These are phyloP conservation scores for Pouteria glomerata DNA, from an alignment of 148 eudicot genomes.

Conservation along the genomic window DNA sequence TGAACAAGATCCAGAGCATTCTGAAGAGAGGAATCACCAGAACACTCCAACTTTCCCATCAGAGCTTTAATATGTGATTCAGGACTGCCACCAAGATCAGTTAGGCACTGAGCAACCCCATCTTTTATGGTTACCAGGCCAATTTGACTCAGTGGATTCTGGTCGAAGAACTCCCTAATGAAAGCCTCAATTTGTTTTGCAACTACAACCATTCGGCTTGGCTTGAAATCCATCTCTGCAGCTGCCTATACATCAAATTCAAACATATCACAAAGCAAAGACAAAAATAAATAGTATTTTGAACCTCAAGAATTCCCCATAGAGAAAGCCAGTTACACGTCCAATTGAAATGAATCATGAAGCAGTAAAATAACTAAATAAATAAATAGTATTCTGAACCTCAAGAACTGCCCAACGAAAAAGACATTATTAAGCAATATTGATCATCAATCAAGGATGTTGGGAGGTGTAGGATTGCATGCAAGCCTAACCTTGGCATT, in stretches of 20 bases:
- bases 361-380: no score
- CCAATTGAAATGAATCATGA: no score
- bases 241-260: slow-evolving; percentile 57
- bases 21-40: slow-evolving; percentile 92
- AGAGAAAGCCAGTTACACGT: no score
- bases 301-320: not conserved
- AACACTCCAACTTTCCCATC: slow-evolving; percentile 83
- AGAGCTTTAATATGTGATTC: slow-evolving; percentile 88
- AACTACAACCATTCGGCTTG: slow-evolving; percentile 81
- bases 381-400: no score
- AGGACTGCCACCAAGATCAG: slow-evolving; percentile 97
- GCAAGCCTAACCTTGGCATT: no score
- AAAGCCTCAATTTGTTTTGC: slow-evolving; percentile 85
- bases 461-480: no score
- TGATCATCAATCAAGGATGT: not conserved
- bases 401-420: no score
- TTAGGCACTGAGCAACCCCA: slow-evolving; percentile 77
- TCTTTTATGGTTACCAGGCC: slow-evolving; percentile 75
- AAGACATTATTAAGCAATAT: not conserved
- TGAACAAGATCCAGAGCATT: slow-evolving; percentile 88
- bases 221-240: slow-evolving; percentile 76
- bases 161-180: slow-evolving; percentile 91
- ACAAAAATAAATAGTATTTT: not conserved
- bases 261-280: not conserved
- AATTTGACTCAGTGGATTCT: slow-evolving; percentile 91